Evolutionary conservation across 495 filamentous ascomycete species (phyloP).

Genomic region (Trichoderma asperelloides): DNA sequence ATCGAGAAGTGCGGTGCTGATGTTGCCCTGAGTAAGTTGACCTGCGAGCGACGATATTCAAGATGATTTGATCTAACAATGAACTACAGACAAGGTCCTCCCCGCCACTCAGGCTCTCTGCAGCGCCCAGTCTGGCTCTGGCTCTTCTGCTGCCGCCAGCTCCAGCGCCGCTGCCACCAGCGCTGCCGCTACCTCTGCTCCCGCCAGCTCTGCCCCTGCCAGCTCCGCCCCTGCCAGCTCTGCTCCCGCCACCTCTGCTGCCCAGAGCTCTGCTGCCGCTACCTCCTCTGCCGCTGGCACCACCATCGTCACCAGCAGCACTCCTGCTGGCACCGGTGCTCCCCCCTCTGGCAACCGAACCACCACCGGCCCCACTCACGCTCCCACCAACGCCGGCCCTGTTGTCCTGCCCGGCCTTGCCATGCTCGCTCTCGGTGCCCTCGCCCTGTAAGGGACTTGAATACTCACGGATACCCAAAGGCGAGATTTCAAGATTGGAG

Average conservation of each 20-base stretch:
- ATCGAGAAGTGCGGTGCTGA: slow-evolving; percentile 24
- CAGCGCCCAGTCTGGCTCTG: slow-evolving; percentile 14
- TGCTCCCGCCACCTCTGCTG: slow-evolving; percentile 11
- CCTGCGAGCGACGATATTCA: not conserved
- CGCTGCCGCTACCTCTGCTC: slow-evolving; percentile 10
- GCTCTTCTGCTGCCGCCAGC: not conserved
- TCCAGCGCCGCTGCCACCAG: slow-evolving; percentile 5
- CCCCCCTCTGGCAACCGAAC: not conserved
- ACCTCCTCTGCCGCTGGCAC: slow-evolving; percentile 11
- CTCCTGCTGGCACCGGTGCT: not conserved
- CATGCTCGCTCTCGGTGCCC: slow-evolving; percentile 1
- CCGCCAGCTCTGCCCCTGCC: slow-evolving; percentile 10
- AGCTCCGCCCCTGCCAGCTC: slow-evolving; percentile 9
- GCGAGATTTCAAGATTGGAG: not conserved
- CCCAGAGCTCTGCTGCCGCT: slow-evolving; percentile 9
- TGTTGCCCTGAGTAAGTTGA: slow-evolving; percentile 22
- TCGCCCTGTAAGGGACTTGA: slow-evolving; percentile 3
- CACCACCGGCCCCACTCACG: not conserved
- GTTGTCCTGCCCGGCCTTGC: not conserved
- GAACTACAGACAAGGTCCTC: slow-evolving; percentile 25
- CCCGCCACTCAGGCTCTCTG: slow-evolving; percentile 30
- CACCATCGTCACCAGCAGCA: not conserved
- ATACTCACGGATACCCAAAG: too few relatives aligned
- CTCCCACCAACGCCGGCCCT: not conserved
- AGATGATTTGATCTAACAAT: slow-evolving; percentile 4